Conservation (phyloP, 148 eudicot genomes). For the Limonium bicolor region DNA sequence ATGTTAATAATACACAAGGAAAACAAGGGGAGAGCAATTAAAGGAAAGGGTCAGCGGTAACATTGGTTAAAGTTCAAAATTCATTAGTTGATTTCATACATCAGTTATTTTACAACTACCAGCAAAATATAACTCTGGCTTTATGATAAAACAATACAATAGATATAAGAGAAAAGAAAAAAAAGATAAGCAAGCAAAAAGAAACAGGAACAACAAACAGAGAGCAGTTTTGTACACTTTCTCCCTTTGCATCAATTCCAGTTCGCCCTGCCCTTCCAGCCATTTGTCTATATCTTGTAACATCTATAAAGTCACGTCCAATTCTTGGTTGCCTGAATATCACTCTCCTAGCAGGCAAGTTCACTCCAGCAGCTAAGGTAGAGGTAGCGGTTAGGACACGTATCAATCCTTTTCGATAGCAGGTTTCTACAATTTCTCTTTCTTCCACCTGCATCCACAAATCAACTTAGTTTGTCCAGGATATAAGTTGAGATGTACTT, state of each 20-base stretch:
- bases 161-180: not conserved
- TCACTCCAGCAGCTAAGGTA: slow-evolving; percentile 97
- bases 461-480: not conserved
- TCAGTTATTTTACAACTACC: too few species aligned
- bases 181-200: not conserved
- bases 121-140: not conserved
- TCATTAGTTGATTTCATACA: too few species aligned
- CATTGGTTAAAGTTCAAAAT: too few species aligned
- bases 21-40: too few species aligned
- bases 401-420: slow-evolving; percentile 92
- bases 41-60: too few species aligned
- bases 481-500: too few species aligned
- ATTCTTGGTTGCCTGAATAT: slow-evolving; percentile 94
- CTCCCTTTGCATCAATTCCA: slow-evolving; percentile 98
- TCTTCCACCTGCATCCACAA: slow-evolving; percentile 68
- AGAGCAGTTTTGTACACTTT: slow-evolving; percentile 51
- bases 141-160: not conserved
- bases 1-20: not conserved
- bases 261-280: slow-evolving; percentile 99
- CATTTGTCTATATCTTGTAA: slow-evolving; percentile 92
- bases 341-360: slow-evolving; percentile 96
- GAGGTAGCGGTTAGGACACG: slow-evolving; percentile 98
- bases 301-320: slow-evolving; percentile 96
- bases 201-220: not conserved
- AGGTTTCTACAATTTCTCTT: slow-evolving; percentile 79